Conservation (phyloP, 148 eudicot genomes). For the Salicornia ramosissima region DNA sequence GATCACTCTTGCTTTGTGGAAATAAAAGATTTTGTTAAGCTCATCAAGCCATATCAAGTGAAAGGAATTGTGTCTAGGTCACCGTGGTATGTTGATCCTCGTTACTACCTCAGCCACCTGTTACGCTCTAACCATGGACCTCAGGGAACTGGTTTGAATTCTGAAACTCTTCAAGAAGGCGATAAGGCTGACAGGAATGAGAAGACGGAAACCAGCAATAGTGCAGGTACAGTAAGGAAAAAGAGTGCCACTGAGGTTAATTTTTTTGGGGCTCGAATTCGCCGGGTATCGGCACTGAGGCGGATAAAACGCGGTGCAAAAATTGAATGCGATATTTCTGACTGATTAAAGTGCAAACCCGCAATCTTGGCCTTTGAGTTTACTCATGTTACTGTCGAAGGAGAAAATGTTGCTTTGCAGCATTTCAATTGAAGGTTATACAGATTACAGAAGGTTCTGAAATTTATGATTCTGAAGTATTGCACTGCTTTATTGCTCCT, state of each 20-base stretch:
- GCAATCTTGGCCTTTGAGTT: conserved; percentile 7
- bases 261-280: conserved; percentile 30
- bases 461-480: not conserved
- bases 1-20: conserved; percentile 71
- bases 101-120: conserved; percentile 49
- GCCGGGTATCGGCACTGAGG: conserved; percentile 44
- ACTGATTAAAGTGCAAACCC: not conserved
- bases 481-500: not conserved
- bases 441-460: not conserved
- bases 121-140: conserved; percentile 31
- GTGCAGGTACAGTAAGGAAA: conserved; percentile 25
- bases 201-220: conserved; percentile 16
- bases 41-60: conserved; percentile 46
- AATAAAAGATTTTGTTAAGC: conserved; percentile 52
- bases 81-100: conserved; percentile 49
- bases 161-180: conserved; percentile 18
- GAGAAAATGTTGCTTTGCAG: not conserved
- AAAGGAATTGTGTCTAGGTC: conserved; percentile 75
- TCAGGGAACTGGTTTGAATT: conserved; percentile 19
- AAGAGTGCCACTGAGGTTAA: conserved; percentile 27
- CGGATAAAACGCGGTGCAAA: conserved; percentile 46
- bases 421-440: not conserved
- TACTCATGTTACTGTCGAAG: not conserved
- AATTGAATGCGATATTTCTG: conserved; percentile 37
- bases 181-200: conserved; percentile 27